Evolutionary conservation across 768 basidiomycete genomes (phyloP), one percentile per base, ranked within the genome.

Genomic region (Saitozyma sp.): DNA sequence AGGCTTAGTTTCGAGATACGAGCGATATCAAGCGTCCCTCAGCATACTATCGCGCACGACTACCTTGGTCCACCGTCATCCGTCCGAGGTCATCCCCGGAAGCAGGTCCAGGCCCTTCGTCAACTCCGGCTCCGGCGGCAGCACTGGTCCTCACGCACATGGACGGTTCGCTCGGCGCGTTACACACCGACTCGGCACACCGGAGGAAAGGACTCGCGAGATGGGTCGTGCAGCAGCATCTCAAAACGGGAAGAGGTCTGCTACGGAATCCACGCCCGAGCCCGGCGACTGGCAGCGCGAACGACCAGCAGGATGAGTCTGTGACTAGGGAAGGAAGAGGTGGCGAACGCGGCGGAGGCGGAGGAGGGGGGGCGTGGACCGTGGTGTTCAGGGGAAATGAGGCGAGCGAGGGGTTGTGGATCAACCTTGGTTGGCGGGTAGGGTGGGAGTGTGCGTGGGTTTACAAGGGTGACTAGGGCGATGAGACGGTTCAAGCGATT

Each of bases 41-140:
- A 16, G 58, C 8, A 17, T 59, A 59, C 41, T 59, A 59, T 37
- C 16, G 11, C 6, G 50, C 50, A 14, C 50, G 58, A n/a, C 37
- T 59, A 8, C 58, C 58, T 13, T 53, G 42, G n/a, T 52, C 58
- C 9, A 59, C 58, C 10, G 58, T 59, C 58, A 59, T 59, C 50
- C 58, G 58, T 13, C 50, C 58, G 29, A 52, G 11, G 6, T 9
- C 50, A 9, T 14, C 10, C 38, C 3, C 48, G n/a, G 9, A 7
- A n/a, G 38, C 48, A 1, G 37, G 38, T 19, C 1, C n/a, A 8
- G 6, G 9, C 13, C 39, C 10, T 17, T 20, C 50, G 14, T 10
- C 20, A 54, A 37, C 20, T 9, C 19, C 16, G 16, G 17, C 29
- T 54, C 54, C 54, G 9, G 29, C 54, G 2, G 14, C 39, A 41